Evolutionary conservation across 192 early-diverging fungal genomes (phyloP).

Genomic region (Dissophora globulifera): DNA sequence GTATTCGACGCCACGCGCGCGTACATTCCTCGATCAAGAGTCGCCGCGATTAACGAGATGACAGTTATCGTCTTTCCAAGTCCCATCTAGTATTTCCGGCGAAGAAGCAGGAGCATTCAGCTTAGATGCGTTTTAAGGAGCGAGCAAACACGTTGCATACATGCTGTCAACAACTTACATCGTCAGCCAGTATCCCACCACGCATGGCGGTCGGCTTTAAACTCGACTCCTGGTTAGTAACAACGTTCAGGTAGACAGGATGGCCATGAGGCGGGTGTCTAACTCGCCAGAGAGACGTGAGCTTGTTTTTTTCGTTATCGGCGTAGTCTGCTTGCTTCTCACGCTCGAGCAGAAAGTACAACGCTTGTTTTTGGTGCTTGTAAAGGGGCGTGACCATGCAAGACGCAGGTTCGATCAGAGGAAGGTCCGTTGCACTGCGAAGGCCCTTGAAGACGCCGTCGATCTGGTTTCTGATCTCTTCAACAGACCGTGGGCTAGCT

Average conservation of each 20-base stretch:
- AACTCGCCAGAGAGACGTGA: conserved; percentile 57
- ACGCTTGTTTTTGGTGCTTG: conserved; percentile 85
- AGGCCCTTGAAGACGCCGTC: conserved; percentile 71
- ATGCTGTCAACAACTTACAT: conserved; percentile 24
- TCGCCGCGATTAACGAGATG: conserved; percentile 63
- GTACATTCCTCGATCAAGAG: conserved; percentile 37
- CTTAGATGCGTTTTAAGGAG: too few relatives aligned
- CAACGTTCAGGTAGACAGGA: conserved; percentile 56
- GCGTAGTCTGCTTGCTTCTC: conserved; percentile 72
- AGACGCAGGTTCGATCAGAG: conserved; percentile 61
- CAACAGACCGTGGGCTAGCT: conserved; percentile 20
- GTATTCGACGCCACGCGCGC: conserved; percentile 4
- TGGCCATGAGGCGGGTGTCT: conserved; percentile 50
- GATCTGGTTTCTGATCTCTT: conserved; percentile 60
- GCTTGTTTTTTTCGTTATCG: conserved; percentile 54
- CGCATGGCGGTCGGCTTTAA: conserved; percentile 57
- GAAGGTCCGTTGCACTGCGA: conserved; percentile 56
- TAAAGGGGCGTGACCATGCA: conserved; percentile 66
- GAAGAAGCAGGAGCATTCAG: too few relatives aligned
- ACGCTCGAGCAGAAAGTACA: conserved; percentile 80
- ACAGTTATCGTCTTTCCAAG: conserved; percentile 72
- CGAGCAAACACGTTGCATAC: too few relatives aligned
- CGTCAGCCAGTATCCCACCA: conserved; percentile 71
- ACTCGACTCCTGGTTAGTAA: conserved; percentile 58
- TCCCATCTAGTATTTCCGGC: too few relatives aligned